Evolutionary conservation across 1,284 basidiomycete genomes (phyloP).

Genomic region (Boletus smithii): DNA sequence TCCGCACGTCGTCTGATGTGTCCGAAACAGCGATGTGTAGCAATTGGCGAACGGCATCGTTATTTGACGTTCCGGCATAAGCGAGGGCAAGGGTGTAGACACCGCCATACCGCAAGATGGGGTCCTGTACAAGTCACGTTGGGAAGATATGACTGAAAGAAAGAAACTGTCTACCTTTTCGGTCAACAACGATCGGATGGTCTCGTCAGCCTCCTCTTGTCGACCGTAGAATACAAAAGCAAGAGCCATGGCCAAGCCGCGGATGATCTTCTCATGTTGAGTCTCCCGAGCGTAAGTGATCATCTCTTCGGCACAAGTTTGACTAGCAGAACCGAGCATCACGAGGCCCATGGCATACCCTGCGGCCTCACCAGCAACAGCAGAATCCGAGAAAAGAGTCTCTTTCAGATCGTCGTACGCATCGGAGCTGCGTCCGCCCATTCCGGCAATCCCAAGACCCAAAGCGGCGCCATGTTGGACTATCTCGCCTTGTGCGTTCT

Average conservation of each 20-base stretch:
- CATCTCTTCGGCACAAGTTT: slow-evolving; percentile 86
- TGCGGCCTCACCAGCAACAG: slow-evolving; percentile 89
- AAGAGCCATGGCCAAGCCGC: slow-evolving; percentile 87
- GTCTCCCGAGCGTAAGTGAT: slow-evolving; percentile 91
- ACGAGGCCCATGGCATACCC: slow-evolving; percentile 96
- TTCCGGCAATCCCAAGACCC: slow-evolving; percentile 88
- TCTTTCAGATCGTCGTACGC: slow-evolving; percentile 90
- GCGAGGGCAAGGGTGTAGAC: slow-evolving; percentile 94
- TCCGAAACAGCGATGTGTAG: slow-evolving; percentile 95
- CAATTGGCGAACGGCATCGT: slow-evolving; percentile 84
- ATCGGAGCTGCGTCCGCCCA: slow-evolving; percentile 86
- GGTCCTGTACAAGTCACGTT: slow-evolving; percentile 58
- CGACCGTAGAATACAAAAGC: slow-evolving; percentile 89
- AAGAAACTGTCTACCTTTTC: slow-evolving; percentile 67
- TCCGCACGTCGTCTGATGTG: slow-evolving; percentile 92
- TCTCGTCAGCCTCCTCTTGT: slow-evolving; percentile 83
- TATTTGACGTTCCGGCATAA: slow-evolving; percentile 93
- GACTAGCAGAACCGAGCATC: slow-evolving; percentile 88
- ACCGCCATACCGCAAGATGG: slow-evolving; percentile 92
- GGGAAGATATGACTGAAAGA: slow-evolving; percentile 3
- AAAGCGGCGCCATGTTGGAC: slow-evolving; percentile 95
- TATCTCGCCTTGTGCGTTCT: slow-evolving; percentile 71
- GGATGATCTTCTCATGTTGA: slow-evolving; percentile 97
- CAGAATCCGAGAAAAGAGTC: slow-evolving; percentile 87
- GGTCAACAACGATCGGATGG: slow-evolving; percentile 69